Percentiles rank a stretch among this genome's conserved stretches.
Evolutionary conservation across 805 yeast genomes (phyloP).

Genomic region (Komagataella pastoris): DNA sequence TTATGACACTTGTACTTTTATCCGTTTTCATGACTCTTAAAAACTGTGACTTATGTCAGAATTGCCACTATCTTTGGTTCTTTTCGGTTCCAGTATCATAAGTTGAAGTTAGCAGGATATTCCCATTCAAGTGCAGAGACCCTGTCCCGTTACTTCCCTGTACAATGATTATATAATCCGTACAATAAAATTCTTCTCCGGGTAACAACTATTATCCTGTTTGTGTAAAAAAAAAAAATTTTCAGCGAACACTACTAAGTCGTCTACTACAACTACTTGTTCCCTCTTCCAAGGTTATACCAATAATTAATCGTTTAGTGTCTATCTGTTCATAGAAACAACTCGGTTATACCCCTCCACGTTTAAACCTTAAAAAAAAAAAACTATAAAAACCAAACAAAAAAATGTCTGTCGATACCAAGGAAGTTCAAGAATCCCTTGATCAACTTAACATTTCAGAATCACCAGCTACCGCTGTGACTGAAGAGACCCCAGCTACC

Average conservation of each 20-base stretch:
- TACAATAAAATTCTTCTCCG: not conserved
- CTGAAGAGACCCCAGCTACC: conserved; percentile 15
- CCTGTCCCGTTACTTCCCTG: not conserved
- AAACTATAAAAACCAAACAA: conserved; percentile 3
- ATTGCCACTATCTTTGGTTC: no score
- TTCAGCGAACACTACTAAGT: not conserved
- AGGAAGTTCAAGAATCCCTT: conserved; percentile 13
- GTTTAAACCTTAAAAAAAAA: conserved; percentile 6
- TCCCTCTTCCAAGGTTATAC: conserved; percentile 2
- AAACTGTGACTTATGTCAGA: no score
- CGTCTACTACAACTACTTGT: not conserved
- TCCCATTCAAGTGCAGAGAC: no score
- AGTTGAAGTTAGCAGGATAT: not conserved
- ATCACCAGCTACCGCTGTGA: conserved; percentile 10
- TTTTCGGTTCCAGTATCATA: no score
- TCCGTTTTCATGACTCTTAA: no score
- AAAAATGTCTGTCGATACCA: conserved; percentile 18
- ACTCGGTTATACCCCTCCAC: not conserved
- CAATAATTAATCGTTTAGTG: conserved; percentile 3
- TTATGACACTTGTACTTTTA: no score
- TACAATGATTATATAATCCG: not conserved
- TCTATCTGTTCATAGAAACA: conserved; percentile 1
- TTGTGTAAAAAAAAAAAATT: not conserved
- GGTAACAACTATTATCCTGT: not conserved
- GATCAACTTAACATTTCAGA: conserved; percentile 11